Conservation (phyloP, 2,329 filamentous ascomycete species). For the Fonsecaea nubica region DNA sequence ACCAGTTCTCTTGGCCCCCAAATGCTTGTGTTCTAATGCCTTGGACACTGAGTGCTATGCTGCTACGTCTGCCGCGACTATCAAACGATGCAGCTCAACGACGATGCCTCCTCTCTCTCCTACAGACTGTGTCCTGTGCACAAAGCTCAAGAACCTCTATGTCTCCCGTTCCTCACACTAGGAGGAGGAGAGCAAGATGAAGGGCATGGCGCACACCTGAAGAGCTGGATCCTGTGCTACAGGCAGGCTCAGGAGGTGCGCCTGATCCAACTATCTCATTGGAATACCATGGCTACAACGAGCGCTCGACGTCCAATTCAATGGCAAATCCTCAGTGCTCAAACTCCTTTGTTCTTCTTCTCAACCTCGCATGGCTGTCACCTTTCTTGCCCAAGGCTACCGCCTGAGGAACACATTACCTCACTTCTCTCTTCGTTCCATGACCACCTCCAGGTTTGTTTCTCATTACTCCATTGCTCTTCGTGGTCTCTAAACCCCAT, state of each 20-base stretch:
- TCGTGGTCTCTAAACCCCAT: neutral
- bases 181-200: neutral
- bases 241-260: neutral
- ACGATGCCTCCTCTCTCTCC: neutral
- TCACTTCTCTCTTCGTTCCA: neutral
- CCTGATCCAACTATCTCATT: neutral
- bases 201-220: neutral
- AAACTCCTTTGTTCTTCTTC: neutral
- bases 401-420: neutral
- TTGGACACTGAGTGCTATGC: neutral
- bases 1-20: neutral
- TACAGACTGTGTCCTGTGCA: neutral
- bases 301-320: neutral
- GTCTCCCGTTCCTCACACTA: neutral
- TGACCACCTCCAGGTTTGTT: neutral
- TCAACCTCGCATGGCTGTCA: neutral
- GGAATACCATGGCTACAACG: neutral
- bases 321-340: neutral
- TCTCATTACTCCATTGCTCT: neutral
- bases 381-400: slow-evolving; percentile 10
- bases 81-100: neutral
- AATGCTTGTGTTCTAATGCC: neutral
- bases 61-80: neutral
- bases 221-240: neutral
- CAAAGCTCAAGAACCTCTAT: neutral